Evolutionary conservation across 208 protist species (phyloP).

Genomic region (Wallacemonas rigidus): DNA sequence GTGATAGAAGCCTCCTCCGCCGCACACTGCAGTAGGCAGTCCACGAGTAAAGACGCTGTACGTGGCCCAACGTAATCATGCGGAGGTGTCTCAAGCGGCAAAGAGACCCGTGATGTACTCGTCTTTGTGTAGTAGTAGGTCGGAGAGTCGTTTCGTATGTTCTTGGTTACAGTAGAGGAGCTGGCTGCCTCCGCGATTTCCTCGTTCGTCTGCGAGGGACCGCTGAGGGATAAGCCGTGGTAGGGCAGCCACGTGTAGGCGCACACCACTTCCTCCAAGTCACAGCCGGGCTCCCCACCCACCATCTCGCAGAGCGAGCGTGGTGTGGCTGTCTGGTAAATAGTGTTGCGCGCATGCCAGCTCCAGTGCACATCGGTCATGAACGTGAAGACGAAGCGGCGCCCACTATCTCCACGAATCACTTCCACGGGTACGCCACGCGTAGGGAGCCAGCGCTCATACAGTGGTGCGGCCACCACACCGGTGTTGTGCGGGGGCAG

Average conservation of each 20-base stretch:
- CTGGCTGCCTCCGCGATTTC: neutral
- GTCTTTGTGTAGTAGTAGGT: slow-evolving; percentile 16
- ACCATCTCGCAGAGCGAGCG: neutral
- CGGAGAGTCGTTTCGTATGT: neutral
- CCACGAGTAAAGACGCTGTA: slow-evolving; percentile 30
- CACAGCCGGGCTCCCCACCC: slow-evolving; percentile 23
- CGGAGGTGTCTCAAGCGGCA: neutral
- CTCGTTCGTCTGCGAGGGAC: neutral
- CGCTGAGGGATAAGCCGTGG: neutral
- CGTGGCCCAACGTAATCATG: slow-evolving; percentile 20
- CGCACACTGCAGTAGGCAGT: slow-evolving; percentile 33
- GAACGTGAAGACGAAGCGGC: slow-evolving; percentile 22
- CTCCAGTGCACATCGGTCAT: slow-evolving; percentile 15
- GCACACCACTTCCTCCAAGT: slow-evolving; percentile 30
- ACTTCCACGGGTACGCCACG: slow-evolving; percentile 24
- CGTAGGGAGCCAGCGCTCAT: slow-evolving; percentile 30
- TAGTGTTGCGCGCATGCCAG: slow-evolving; percentile 25
- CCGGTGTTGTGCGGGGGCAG: neutral
- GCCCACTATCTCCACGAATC: slow-evolving; percentile 25
- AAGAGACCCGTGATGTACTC: slow-evolving; percentile 3
- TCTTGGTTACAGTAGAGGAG: neutral
- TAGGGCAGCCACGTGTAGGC: slow-evolving; percentile 9
- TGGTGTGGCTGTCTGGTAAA: slow-evolving; percentile 9
- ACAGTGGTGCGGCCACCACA: neutral
- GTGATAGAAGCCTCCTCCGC: slow-evolving; percentile 33